Evolutionary conservation across 176 grass and related monocot species (phyloP).

Genomic region (Ensete ventricosum): DNA sequence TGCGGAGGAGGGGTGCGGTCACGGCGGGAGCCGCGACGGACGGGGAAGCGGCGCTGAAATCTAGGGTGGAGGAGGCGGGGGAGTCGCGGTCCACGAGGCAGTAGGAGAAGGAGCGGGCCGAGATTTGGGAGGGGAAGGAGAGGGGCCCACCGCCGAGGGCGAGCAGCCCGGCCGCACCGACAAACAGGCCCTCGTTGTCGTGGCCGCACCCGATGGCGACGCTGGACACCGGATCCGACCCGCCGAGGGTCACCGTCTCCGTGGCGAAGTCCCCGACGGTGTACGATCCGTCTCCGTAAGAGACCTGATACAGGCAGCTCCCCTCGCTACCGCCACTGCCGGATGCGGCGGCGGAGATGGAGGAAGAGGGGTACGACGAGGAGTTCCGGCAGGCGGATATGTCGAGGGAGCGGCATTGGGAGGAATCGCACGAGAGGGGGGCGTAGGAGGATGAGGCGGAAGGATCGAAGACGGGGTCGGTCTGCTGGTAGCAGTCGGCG

Average conservation of each 20-base stretch:
- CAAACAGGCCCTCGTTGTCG: slow-evolving; percentile 92
- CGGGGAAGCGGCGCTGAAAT: slow-evolving; percentile 28
- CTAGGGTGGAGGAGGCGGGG: slow-evolving; percentile 59
- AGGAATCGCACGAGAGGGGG: slow-evolving; percentile 44
- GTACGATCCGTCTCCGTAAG: slow-evolving; percentile 94
- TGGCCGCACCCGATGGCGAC: slow-evolving; percentile 83
- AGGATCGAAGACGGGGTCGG: slow-evolving; percentile 71
- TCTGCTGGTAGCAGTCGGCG: slow-evolving; percentile 76
- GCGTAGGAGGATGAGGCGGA: slow-evolving; percentile 56
- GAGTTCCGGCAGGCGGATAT: slow-evolving; percentile 73
- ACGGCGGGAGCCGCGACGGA: slow-evolving; percentile 1
- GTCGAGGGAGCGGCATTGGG: slow-evolving; percentile 53
- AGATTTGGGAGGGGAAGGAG: slow-evolving; percentile 83
- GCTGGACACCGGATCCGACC: slow-evolving; percentile 32
- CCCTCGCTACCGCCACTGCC: slow-evolving; percentile 1
- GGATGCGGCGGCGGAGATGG: slow-evolving; percentile 35
- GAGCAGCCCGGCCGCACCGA: slow-evolving; percentile 55
- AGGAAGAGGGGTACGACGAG: slow-evolving; percentile 19
- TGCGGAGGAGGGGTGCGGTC: slow-evolving; percentile 44
- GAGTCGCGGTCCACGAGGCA: slow-evolving; percentile 95
- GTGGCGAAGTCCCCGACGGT: slow-evolving; percentile 82
- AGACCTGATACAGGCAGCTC: slow-evolving; percentile 24
- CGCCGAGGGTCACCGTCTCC: slow-evolving; percentile 58
- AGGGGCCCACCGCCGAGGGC: slow-evolving; percentile 52
- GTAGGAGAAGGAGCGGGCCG: slow-evolving; percentile 69